Evolutionary conservation across 2,329 filamentous ascomycete genomes (phyloP).

Genomic region (Colletotrichum chlorophyti): DNA sequence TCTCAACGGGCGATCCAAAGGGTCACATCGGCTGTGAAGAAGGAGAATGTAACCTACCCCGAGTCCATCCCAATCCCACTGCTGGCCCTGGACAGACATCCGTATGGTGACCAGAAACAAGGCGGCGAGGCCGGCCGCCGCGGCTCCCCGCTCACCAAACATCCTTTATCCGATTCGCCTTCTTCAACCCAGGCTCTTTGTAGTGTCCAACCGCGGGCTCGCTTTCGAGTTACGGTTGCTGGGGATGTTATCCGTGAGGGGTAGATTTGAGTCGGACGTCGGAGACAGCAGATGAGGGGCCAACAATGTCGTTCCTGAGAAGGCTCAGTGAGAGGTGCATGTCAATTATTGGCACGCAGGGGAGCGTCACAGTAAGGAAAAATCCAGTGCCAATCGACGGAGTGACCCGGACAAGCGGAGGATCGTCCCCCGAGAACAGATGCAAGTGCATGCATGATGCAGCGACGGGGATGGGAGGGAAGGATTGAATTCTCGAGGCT

Average conservation of each 20-base stretch:
- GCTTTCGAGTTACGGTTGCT: too few relatives aligned
- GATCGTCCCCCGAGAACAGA: constrained; percentile 21
- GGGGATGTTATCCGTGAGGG: too few relatives aligned
- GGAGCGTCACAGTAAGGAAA: neutral
- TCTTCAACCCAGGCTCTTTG: neutral
- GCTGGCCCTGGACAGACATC: neutral
- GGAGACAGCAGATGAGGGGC: neutral
- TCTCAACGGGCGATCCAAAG: neutral
- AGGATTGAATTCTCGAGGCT: neutral
- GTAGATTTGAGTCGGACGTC: too few relatives aligned
- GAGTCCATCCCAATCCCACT: constrained; percentile 16
- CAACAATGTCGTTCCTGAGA: constrained; percentile 1
- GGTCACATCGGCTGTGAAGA: neutral
- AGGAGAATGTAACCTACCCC: constrained; percentile 19
- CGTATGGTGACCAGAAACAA: constrained; percentile 1
- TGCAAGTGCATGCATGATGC: constrained; percentile 2
- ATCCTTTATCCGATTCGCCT: neutral
- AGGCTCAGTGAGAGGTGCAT: neutral
- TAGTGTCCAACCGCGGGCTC: neutral
- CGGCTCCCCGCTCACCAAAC: neutral
- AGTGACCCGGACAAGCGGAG: constrained; percentile 3
- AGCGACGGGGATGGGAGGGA: too few relatives aligned
- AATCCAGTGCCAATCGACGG: constrained; percentile 13
- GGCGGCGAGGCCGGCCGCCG: neutral
- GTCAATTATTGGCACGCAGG: constrained; percentile 17